phyloP scores from a whole-genome alignment of 2,329 filamentous ascomycete species.

The Paracamarosporium sp. region DNA sequence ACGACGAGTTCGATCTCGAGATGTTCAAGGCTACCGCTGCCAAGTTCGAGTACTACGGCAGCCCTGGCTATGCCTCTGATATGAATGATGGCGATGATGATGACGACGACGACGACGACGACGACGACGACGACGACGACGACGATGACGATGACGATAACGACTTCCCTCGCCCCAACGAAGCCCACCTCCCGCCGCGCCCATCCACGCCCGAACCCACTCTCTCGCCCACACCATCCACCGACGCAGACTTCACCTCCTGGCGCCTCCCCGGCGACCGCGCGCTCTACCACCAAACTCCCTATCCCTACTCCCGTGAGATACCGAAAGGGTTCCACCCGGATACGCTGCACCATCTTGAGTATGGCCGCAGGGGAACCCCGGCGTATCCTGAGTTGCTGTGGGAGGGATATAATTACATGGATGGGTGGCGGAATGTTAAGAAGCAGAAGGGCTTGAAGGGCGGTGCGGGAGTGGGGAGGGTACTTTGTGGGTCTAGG shows the following conservation, averaged over 20 bases:
- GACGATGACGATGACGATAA: neutral
- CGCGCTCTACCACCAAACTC: neutral
- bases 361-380: neutral
- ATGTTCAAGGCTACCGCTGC: neutral
- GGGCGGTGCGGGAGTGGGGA: neutral
- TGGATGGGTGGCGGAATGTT: neutral
- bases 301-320: neutral
- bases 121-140: neutral
- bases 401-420: neutral
- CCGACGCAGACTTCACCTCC: neutral
- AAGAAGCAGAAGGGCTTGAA: neutral
- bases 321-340: neutral
- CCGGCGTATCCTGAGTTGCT: neutral
- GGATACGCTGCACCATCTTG: neutral
- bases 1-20: neutral
- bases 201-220: neutral
- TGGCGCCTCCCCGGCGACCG: neutral
- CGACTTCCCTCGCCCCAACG: neutral
- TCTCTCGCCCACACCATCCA: too few relatives aligned
- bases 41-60: neutral
- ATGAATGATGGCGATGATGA: too few relatives aligned
- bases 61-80: too few relatives aligned
- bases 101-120: neutral
- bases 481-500: neutral
- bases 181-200: neutral